Base-by-base conservation (phyloP, 106 monocot species). In the Allium cepa region DNA sequence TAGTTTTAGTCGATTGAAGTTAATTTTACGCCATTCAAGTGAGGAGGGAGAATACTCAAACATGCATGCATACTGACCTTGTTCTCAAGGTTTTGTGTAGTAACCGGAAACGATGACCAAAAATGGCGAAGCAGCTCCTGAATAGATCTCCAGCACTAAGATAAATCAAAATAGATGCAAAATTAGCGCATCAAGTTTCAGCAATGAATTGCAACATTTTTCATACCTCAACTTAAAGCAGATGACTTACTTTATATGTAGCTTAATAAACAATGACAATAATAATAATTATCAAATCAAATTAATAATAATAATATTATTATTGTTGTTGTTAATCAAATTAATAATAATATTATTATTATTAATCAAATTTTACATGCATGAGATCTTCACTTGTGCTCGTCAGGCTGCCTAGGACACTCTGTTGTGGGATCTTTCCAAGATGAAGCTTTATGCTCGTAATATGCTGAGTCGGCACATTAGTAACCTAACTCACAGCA, bases 31-130 rank as follows among this genome's bases (percentile, higher is more conserved):
- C n/a, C n/a, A n/a, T n/a, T n/a, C n/a, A n/a, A n/a, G n/a, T n/a
- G n/a, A n/a, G n/a, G n/a, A n/a, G n/a, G n/a, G n/a, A n/a, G n/a
- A n/a, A n/a, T n/a, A n/a, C n/a, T n/a, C n/a, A n/a, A n/a, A n/a
- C n/a, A n/a, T n/a, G n/a, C n/a, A n/a, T 27, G 8, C 10, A 10
- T 13, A 28, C 62, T 14, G 79, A 92, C 97, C 92, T 99, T 99
- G 67, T 78, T 83, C 78, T 81, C 68, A 8, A 99, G 87, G 57
- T 85, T 75, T 15, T 70, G 50, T 50, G 89, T 87, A 55, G 97
- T 85, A 59, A 92, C 79, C 55, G 97, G 97, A 79, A 89, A 92
- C n/a, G 97, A 99, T 53, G 97, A 89, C 97, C 97, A 99, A 62
- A 92, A 99, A 81, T 99, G 97, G 15, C 82, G 75, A 8, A 99